Base-by-base conservation (phyloP, 495 filamentous ascomycete genomes). In the Podospora appendiculata region DNA sequence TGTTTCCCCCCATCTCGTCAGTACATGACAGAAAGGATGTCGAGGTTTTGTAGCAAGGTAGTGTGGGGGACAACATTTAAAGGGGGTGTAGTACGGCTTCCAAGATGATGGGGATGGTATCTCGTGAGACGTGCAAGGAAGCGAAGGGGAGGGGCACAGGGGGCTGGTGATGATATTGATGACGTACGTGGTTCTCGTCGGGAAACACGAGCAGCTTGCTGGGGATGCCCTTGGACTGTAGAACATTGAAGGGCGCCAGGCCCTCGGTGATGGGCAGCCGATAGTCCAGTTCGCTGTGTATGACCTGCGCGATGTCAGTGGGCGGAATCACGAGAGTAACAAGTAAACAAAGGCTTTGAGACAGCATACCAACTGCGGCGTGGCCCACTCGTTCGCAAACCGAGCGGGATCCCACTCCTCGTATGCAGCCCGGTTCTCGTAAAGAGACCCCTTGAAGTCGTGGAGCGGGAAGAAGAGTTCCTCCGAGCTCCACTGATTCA, bases 281-380 rank as follows among this genome's bases (percentile, higher is more conserved):
- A 64, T 95, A 97, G 67, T 97, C 92, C 16, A 95, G 77, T 60
- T 93, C 90, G 63, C 83, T 91, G 70, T 96, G 92, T 50, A 97
- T 91, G 56, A 96, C 79, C 61, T 79, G 51, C 5, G 25, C 7
- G 25, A 12, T 10, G 32, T 6, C 14, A 38, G 52, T 48, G 17
- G 39, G 32, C 6, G 62, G 43, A 17, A 46, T 36, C 33, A 33
- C 33, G 2, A 8, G 19, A 8, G 18, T 16, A 6, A 45, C 14
- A 3, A 16, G 44, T 19, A 48, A 49, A 45, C 19, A 35, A 3
- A 19, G 3, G 32, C 9, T 12, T 43, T 5, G 5, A 25, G 5
- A 25, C 2, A 25, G 25, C 67, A 40, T 48, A 67, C 67, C 53
- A 94, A 72, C 62, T 92, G 82, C 9, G 92, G 92, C 7, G 92